Evolutionary conservation across 2,329 filamentous ascomycete species (phyloP), one percentile per base, ranked within the genome.

Genomic region (Trichoderma lentiforme): DNA sequence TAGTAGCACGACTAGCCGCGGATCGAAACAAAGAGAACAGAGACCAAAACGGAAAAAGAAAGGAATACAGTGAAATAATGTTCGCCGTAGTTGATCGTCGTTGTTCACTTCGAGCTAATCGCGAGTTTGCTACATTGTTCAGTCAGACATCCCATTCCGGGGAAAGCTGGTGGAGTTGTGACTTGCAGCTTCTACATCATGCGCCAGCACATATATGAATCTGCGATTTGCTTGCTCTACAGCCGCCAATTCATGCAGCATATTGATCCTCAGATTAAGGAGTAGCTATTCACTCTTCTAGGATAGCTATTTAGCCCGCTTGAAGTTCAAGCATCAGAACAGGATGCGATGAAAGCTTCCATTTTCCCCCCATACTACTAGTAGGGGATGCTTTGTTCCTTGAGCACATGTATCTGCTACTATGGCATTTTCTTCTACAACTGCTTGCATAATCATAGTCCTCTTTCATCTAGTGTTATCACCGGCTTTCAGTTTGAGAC

Each of bases 161-260:
- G 15, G 15, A 39, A 39, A 43, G 39, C 39, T n/a, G 1, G 9
- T 6, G 7, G 1, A 3, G 7, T 4, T 43, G 39, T 53, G 11
- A 14, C 21, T 3, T 53, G 47, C 11, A 24, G 11, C 47, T 53
- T 24, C 47, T 12, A 14, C 11, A 3, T 21, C 1, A 53, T 24
- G 47, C 21, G 5, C n/a, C 47, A 53, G 3, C 47, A 12, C n/a
- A 53, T 24, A 3, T 2, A 53, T 24, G 47, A 14, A 53, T 53
- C 11, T 6, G n/a, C 9, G 12, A 34, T n/a, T 43, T n/a, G 39
- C 36, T 43, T 43, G 36, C 39, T n/a, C 18, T n/a, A 43, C 8
- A 7, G 11, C 8, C 2, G 3, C n/a, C 1, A 14, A 12, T 34
- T 24, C 6, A 12, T 2, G 9, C 0, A 6, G 3, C 18, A 2